Evolutionary conservation across 2,329 filamentous ascomycete species (phyloP).

Genomic region (Aspergillus costaricaensis): DNA sequence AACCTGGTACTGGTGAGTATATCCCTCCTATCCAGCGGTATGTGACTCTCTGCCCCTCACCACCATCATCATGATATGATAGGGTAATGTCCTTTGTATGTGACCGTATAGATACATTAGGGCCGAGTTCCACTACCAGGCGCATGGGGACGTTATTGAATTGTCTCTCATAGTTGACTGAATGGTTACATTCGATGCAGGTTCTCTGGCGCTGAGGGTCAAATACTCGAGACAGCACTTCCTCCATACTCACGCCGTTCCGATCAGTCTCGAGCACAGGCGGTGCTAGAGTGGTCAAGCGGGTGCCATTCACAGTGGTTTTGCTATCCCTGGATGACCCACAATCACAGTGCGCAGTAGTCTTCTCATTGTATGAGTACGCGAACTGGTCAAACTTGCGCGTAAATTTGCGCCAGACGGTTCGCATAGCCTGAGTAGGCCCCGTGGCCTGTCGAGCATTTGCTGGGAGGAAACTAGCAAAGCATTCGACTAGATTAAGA

Average conservation of each 20-base stretch:
- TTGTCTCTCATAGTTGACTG: constrained; percentile 7
- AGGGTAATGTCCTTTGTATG: constrained; percentile 33
- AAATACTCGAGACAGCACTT: constrained; percentile 26
- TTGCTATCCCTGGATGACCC: neutral
- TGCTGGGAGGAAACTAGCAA: too few species aligned
- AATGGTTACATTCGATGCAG: constrained; percentile 15
- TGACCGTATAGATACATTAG: constrained; percentile 12
- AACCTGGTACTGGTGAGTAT: constrained; percentile 24
- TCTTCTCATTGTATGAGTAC: constrained; percentile 22
- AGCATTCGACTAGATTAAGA: too few species aligned
- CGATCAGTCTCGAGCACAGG: too few species aligned
- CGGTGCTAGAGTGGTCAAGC: neutral
- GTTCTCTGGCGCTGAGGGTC: neutral
- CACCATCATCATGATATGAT: constrained; percentile 23
- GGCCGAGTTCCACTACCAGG: constrained; percentile 28
- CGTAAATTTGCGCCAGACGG: constrained; percentile 28
- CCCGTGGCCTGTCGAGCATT: too few species aligned
- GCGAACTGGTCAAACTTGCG: constrained; percentile 33
- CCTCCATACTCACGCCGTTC: constrained; percentile 22
- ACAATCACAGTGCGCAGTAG: constrained; percentile 7
- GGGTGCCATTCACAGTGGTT: too few species aligned
- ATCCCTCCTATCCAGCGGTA: constrained; percentile 45
- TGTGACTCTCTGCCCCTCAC: constrained; percentile 19
- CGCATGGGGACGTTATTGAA: constrained; percentile 33
- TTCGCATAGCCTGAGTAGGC: constrained; percentile 10